These are phyloP conservation scores for Suhomyces yuchorum DNA, from an alignment of 1,139 yeast species.

Conservation along the genomic window DNA sequence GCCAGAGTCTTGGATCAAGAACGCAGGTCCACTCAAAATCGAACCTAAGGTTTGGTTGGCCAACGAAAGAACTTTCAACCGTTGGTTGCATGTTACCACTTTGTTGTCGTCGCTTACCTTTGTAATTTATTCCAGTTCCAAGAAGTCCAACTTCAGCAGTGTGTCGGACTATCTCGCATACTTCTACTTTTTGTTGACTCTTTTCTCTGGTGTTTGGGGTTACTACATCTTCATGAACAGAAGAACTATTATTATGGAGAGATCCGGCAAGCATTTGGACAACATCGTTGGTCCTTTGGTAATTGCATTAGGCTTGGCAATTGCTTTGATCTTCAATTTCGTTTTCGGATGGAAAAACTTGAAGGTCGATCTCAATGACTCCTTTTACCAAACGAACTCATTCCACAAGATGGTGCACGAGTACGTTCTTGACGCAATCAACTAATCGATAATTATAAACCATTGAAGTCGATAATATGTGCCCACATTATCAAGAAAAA, in stretches of 20 bases:
- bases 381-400: conserved; percentile 37
- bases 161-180: conserved; percentile 72
- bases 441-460: conserved; percentile 3
- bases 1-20: conserved; percentile 78
- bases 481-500: not conserved
- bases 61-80: conserved; percentile 92
- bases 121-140: conserved; percentile 77
- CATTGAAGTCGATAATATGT: too few species aligned
- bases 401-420: conserved; percentile 40
- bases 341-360: conserved; percentile 55
- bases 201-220: conserved; percentile 89
- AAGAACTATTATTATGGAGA: conserved; percentile 69
- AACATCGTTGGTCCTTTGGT: conserved; percentile 86
- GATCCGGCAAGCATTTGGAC: conserved; percentile 87
- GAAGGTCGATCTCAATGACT: conserved; percentile 26
- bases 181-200: conserved; percentile 73
- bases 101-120: conserved; percentile 85
- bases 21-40: conserved; percentile 88
- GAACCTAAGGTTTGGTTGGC: conserved; percentile 99
- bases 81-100: conserved; percentile 94
- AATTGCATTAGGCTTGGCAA: conserved; percentile 67
- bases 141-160: conserved; percentile 56
- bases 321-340: conserved; percentile 73
- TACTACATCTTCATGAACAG: conserved; percentile 74
- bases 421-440: conserved; percentile 23